phyloP scores from a whole-genome alignment of 208 protist species.

The Acanthamoeba sp. region DNA sequence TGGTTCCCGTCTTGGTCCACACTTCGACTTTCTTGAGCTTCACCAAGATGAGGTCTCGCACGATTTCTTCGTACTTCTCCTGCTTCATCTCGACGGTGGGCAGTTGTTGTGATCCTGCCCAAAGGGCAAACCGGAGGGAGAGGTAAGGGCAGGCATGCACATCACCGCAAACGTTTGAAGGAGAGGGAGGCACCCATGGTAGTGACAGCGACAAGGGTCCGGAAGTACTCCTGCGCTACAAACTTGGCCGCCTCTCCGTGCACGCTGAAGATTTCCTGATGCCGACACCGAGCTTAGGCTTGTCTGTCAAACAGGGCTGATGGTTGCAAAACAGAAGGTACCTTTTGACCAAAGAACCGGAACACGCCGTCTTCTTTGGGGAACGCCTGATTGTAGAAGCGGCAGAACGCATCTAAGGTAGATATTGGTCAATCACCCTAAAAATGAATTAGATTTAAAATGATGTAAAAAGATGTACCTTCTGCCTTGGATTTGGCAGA shows the following conservation, averaged over 20 bases:
- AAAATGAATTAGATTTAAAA: background rate
- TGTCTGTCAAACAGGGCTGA: too few species aligned
- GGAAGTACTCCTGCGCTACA: conserved; percentile 85
- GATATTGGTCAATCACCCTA: background rate
- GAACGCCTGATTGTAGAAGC: conserved; percentile 60
- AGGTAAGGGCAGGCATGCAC: background rate
- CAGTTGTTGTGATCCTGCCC: conserved; percentile 41
- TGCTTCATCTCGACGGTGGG: conserved; percentile 67
- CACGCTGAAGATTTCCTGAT: conserved; percentile 76
- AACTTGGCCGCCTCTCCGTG: conserved; percentile 84
- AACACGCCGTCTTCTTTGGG: conserved; percentile 27
- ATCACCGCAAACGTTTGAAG: too few species aligned
- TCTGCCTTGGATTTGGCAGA: conserved; percentile 22
- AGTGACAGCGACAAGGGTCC: conserved; percentile 79
- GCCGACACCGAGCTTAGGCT: background rate
- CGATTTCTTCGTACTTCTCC: conserved; percentile 73
- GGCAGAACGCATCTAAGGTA: conserved; percentile 32
- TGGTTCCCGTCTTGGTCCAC: conserved; percentile 58
- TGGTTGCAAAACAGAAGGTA: background rate
- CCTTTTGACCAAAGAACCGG: conserved; percentile 72
- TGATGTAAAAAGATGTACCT: background rate
- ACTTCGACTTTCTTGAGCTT: conserved; percentile 67
- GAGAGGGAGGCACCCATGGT: conserved; percentile 22
- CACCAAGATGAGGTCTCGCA: conserved; percentile 63
- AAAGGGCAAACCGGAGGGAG: background rate